A percentile compares a stretch with the other conserved stretches of the same genome.
Evolutionary conservation across 2,329 filamentous ascomycete species (phyloP).

Genomic region (Malbranchea zuffiana): DNA sequence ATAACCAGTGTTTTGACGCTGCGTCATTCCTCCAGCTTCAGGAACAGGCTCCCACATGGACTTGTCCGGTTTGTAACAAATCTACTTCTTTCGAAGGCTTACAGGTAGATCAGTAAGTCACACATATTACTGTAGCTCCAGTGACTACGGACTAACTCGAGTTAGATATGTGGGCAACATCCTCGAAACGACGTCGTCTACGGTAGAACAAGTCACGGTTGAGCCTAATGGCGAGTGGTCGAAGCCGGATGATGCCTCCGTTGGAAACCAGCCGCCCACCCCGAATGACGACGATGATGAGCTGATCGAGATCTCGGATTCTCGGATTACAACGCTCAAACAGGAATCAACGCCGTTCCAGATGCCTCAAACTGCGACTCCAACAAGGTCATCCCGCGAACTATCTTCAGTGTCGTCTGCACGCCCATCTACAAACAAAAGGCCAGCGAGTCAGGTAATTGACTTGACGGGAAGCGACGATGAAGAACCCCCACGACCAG

Average conservation of each 20-base stretch:
- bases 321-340: slow-evolving; percentile 28
- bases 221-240: slow-evolving; percentile 78
- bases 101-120: slow-evolving; percentile 70
- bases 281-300: slow-evolving; percentile 39
- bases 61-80: slow-evolving; percentile 90
- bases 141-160: slow-evolving; percentile 10
- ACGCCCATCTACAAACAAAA: slow-evolving; percentile 34
- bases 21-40: slow-evolving; percentile 85
- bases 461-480: slow-evolving; percentile 46
- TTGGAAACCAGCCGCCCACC: slow-evolving; percentile 18
- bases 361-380: slow-evolving; percentile 17
- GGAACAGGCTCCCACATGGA: slow-evolving; percentile 92
- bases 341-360: slow-evolving; percentile 25
- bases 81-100: slow-evolving; percentile 67
- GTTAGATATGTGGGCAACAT: slow-evolving; percentile 78
- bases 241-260: slow-evolving; percentile 35
- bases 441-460: slow-evolving; percentile 40
- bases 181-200: slow-evolving; percentile 57
- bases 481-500: slow-evolving; percentile 29
- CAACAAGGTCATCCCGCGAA: slow-evolving; percentile 27
- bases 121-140: not conserved
- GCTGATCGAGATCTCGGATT: slow-evolving; percentile 40
- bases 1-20: slow-evolving; percentile 92
- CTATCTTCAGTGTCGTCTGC: slow-evolving; percentile 31
- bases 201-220: slow-evolving; percentile 75